Conservation (phyloP, 1,284 basidiomycete genomes). For the Xanthoconium separans region DNA sequence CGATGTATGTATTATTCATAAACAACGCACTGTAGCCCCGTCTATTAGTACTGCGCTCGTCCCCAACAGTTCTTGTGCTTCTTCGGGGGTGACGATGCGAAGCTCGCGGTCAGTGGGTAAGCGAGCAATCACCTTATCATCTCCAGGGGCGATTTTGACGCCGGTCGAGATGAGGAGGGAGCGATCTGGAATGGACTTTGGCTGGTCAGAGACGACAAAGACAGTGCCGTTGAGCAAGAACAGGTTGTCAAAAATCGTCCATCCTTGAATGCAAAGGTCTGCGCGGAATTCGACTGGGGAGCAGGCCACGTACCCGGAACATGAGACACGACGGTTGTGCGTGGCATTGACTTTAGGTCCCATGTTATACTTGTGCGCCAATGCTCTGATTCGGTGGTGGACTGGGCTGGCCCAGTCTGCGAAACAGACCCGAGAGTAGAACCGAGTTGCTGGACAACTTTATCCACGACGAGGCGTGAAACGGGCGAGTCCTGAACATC, state of each 20-base stretch:
- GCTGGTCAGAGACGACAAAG: conserved; percentile 66
- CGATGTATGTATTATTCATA: background rate
- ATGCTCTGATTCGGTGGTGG: conserved; percentile 13
- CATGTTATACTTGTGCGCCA: conserved; percentile 42
- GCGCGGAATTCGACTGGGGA: too few species aligned
- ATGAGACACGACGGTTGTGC: conserved; percentile 59
- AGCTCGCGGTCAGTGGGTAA: conserved; percentile 77
- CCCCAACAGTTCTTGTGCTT: conserved; percentile 72
- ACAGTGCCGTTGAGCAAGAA: conserved; percentile 77
- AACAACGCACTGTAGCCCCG: conserved; percentile 56
- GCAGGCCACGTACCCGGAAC: conserved; percentile 48
- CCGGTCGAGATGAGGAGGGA: conserved; percentile 61
- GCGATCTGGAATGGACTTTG: conserved; percentile 53
- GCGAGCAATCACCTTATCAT: conserved; percentile 45
- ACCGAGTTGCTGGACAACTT: conserved; percentile 7
- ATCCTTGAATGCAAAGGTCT: conserved; percentile 47
- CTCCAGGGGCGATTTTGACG: conserved; percentile 44
- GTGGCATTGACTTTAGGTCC: conserved; percentile 42
- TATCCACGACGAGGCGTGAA: background rate
- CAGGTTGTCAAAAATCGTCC: conserved; percentile 81
- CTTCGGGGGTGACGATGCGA: conserved; percentile 65
- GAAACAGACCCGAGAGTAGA: background rate
- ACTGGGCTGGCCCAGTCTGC: conserved; percentile 9
- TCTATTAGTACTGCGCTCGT: conserved; percentile 57
- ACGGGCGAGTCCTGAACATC: conserved; percentile 8